Base-by-base conservation (phyloP, 176 grass and related monocot species). In the Hordeum marinum region DNA sequence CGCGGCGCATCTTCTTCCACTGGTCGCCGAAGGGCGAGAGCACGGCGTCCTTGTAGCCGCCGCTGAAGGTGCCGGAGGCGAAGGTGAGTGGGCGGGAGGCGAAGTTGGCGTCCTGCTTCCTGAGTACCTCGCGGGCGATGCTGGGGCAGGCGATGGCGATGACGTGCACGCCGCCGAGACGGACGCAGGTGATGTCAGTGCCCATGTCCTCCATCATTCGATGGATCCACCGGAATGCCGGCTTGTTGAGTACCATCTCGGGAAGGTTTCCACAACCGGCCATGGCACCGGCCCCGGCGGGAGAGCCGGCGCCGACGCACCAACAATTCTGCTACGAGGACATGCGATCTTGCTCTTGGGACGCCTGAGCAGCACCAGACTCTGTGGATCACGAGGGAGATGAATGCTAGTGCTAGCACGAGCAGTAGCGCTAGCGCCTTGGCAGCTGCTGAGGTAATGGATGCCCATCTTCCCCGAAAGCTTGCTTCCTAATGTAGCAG, bases 1-100 rank as follows among this genome's bases (percentile, higher is more conserved):
- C 55, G 21, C 83, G 80, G 32, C 82, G 83, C 90, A 92, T 88
- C 80, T 92, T 92, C 72, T 75, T 85, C 90, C 86, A 92, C 75
- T 83, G 86, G 35, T 83, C 78, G 5, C 90, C 90, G 73, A 35
- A 79, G 7, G 86, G 83, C 1, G 77, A 63, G 21, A 92, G 21
- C 66, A 37, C 25, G 24, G 66, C 10, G 29, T 74, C 46, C 45
- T 26, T 13, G 84, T 78, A 90, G 0, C 72, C 63, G 27, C 82
- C 62, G 60, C 83, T 20, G 59, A 82, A 23, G 11, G 68, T 32
- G 50, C 67, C 34, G 23, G 85, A 41, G 21, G 90, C 85, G 41
- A 88, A 57, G 29, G 83, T 78, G 21, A 85, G 65, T 8, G 90
- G 90, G 42, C 83, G 58, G 9, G 83, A 86, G 5, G 40, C 86